Percentiles rank a stretch among this genome's conserved stretches.
phyloP scores from a whole-genome alignment of 805 yeast genomes.

The Metschnikowia arizonensis region DNA sequence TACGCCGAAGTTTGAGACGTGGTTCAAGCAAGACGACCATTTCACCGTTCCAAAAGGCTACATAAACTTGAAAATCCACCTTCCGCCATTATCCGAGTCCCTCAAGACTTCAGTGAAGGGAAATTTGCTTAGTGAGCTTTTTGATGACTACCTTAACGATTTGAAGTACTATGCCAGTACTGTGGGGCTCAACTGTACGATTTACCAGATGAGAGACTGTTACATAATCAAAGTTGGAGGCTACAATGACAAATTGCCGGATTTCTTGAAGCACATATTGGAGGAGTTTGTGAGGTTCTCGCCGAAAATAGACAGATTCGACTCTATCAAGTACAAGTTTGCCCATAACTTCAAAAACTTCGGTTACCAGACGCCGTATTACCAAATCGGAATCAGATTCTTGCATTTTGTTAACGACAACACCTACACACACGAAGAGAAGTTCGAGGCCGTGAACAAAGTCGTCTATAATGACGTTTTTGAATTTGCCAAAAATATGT shows the following conservation, averaged over 20 bases:
- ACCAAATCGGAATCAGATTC: conserved; percentile 64
- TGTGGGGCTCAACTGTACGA: conserved; percentile 64
- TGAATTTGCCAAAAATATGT: conserved; percentile 44
- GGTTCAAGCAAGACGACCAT: conserved; percentile 89
- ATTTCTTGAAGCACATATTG: conserved; percentile 58
- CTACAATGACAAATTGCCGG: conserved; percentile 74
- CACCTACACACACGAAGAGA: conserved; percentile 62
- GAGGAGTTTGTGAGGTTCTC: conserved; percentile 48
- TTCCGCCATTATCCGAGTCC: conserved; percentile 60
- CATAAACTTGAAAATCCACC: conserved; percentile 58
- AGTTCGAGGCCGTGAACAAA: conserved; percentile 43
- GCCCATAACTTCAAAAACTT: conserved; percentile 62
- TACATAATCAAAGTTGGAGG: conserved; percentile 63
- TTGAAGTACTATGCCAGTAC: conserved; percentile 77
- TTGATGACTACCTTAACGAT: conserved; percentile 74
- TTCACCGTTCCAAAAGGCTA: conserved; percentile 86
- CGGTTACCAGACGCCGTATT: conserved; percentile 71
- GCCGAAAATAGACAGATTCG: conserved; percentile 57
- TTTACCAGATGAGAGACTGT: conserved; percentile 66
- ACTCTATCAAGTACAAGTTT: conserved; percentile 59
- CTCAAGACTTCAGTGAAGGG: conserved; percentile 56
- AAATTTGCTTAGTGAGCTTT: conserved; percentile 60
- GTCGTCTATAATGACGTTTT: conserved; percentile 48
- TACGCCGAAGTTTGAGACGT: conserved; percentile 51
- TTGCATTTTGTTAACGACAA: conserved; percentile 67